Percentiles rank a stretch among this genome's conserved stretches.
phyloP scores from a whole-genome alignment of 495 filamentous ascomycete species.

The Tuber calosporum region DNA sequence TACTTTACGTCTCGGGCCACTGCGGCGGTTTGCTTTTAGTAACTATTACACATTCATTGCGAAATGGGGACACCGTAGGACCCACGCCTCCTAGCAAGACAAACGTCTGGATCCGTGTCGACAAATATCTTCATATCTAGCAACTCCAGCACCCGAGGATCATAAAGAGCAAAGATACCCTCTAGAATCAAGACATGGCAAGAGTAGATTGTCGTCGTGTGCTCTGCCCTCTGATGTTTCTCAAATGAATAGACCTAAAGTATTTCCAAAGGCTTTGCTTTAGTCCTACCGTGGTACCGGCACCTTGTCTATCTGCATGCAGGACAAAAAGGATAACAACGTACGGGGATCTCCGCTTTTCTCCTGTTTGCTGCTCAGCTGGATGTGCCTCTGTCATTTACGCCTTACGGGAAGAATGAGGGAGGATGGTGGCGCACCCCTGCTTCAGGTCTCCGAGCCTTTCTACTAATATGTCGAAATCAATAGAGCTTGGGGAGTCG shows the following conservation, averaged over 20 bases:
- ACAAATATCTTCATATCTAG: constrained; percentile 96
- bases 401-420: constrained; percentile 1
- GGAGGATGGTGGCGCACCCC: constrained; percentile 56
- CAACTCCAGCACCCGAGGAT: constrained; percentile 74
- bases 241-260: constrained; percentile 75
- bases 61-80: constrained; percentile 15
- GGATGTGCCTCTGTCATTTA: not conserved
- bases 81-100: constrained; percentile 82
- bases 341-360: constrained; percentile 74
- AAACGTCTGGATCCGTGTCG: constrained; percentile 91
- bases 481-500: constrained; percentile 86
- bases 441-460: constrained; percentile 74
- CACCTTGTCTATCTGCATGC: not conserved
- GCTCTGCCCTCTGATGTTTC: constrained; percentile 69
- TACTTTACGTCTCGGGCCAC: constrained; percentile 42
- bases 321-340: constrained; percentile 7
- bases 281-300: not conserved
- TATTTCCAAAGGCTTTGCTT: constrained; percentile 3
- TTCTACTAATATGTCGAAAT: constrained; percentile 85
- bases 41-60: constrained; percentile 6
- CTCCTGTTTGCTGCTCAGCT: constrained; percentile 52
- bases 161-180: constrained; percentile 91
- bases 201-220: constrained; percentile 85
- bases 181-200: constrained; percentile 92
- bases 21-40: constrained; percentile 20